A percentile compares a stretch with the other conserved stretches of the same genome.
phyloP scores from a whole-genome alignment of 768 basidiomycete species.

The Lentinula edodes region DNA sequence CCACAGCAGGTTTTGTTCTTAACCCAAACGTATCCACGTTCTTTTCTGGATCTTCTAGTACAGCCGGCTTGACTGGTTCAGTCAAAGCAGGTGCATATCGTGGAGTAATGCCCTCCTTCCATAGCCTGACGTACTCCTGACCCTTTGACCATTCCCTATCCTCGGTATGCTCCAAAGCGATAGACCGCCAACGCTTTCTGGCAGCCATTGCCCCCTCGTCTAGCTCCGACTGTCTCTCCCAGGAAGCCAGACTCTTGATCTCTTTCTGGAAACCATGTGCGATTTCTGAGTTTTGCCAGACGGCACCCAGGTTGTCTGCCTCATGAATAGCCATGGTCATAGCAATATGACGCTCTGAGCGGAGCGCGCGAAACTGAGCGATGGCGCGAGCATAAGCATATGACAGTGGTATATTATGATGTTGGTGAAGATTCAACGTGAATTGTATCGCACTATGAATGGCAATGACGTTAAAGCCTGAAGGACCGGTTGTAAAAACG shows the following conservation, averaged over 20 bases:
- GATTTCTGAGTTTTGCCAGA: conserved; percentile 56
- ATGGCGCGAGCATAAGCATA: conserved; percentile 78
- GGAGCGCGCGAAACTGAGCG: conserved; percentile 82
- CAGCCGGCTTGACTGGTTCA: conserved; percentile 23
- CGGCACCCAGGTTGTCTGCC: conserved; percentile 69
- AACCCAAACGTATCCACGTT: not conserved
- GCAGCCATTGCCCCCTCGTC: conserved; percentile 59
- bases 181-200: conserved; percentile 74
- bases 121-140: conserved; percentile 63
- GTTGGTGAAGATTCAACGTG: conserved; percentile 68
- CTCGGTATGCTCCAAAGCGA: conserved; percentile 42
- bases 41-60: not conserved
- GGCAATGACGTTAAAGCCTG: conserved; percentile 10
- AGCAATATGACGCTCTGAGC: conserved; percentile 78
- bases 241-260: conserved; percentile 53
- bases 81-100: conserved; percentile 57
- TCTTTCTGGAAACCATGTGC: conserved; percentile 58
- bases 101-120: conserved; percentile 66
- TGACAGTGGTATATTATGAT: conserved; percentile 60
- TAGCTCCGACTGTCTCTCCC: conserved; percentile 48
- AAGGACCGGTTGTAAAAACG: not conserved
- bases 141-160: conserved; percentile 64
- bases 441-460: conserved; percentile 67
- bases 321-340: conserved; percentile 74
- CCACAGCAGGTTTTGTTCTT: not conserved